These are phyloP conservation scores for Hypoxylon lienhwacheense DNA, from an alignment of 495 filamentous ascomycete genomes.

Conservation along the genomic window DNA sequence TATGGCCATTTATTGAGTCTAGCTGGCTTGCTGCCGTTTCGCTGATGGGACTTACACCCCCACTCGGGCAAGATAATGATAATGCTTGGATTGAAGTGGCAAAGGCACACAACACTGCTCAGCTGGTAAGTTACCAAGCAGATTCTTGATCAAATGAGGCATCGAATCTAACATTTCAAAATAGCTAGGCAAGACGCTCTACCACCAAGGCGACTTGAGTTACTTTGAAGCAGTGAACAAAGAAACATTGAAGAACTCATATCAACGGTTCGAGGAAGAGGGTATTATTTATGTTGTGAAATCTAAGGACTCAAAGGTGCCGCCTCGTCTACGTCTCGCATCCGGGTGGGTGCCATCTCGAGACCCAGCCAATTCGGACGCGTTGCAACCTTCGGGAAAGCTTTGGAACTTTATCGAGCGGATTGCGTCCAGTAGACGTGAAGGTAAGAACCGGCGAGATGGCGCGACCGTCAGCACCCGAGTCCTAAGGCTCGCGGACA, in stretches of 20 bases:
- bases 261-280: constrained; percentile 84
- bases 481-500: constrained; percentile 76
- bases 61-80: constrained; percentile 58
- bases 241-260: constrained; percentile 91
- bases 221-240: constrained; percentile 99
- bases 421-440: constrained; percentile 78
- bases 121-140: constrained; percentile 60
- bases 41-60: constrained; percentile 81
- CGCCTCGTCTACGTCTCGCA: constrained; percentile 65
- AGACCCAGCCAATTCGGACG: constrained; percentile 56
- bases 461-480: constrained; percentile 83
- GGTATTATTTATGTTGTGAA: constrained; percentile 77
- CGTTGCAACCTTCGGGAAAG: constrained; percentile 66
- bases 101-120: constrained; percentile 78
- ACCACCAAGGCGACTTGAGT: constrained; percentile 93
- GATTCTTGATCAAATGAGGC: neutral
- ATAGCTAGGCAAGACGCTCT: constrained; percentile 91
- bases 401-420: constrained; percentile 90
- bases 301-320: constrained; percentile 59
- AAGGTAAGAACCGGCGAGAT: constrained; percentile 94
- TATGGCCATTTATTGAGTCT: constrained; percentile 97
- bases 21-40: constrained; percentile 88
- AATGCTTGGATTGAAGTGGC: constrained; percentile 74
- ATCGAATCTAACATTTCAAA: constrained; percentile 29
- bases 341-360: constrained; percentile 77